A percentile compares a stretch with the other conserved stretches of the same genome.
phyloP scores from a whole-genome alignment of 257 asterid genomes.

The Knoxia roxburghii region DNA sequence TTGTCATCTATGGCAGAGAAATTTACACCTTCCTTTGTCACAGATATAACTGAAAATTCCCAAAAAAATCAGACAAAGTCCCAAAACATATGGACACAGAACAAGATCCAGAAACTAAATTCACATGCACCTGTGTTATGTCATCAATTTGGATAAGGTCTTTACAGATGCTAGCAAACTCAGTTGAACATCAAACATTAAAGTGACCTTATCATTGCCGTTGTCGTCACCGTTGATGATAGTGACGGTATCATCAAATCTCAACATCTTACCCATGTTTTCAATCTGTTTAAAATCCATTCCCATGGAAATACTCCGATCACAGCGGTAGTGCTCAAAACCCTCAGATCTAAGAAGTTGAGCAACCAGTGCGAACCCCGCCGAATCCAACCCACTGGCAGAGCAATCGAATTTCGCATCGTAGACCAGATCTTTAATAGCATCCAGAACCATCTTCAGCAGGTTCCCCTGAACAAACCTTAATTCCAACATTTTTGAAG shows the following conservation, averaged over 20 bases:
- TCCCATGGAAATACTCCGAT: slow-evolving; percentile 40
- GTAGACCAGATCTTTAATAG: slow-evolving; percentile 32
- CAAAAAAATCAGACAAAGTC: no score
- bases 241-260: slow-evolving; percentile 39
- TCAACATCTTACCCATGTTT: slow-evolving; percentile 36
- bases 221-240: slow-evolving; percentile 42
- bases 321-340: slow-evolving; percentile 38
- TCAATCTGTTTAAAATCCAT: slow-evolving; percentile 32
- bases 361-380: slow-evolving; percentile 41
- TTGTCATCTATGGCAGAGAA: slow-evolving; percentile 88
- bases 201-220: slow-evolving; percentile 37
- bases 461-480: slow-evolving; percentile 40
- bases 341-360: slow-evolving; percentile 42
- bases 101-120: no score
- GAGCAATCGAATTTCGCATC: slow-evolving; percentile 45
- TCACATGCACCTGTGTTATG: slow-evolving; percentile 30
- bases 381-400: slow-evolving; percentile 45
- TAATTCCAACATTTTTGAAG: slow-evolving; percentile 35
- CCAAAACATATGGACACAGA: not conserved
- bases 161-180: slow-evolving; percentile 36
- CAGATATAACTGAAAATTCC: slow-evolving; percentile 67
- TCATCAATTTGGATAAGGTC: slow-evolving; percentile 40
- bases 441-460: slow-evolving; percentile 36
- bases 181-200: slow-evolving; percentile 45
- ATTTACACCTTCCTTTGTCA: slow-evolving; percentile 91